Percentiles rank a stretch among this genome's conserved stretches.
phyloP scores from a whole-genome alignment of 2,329 filamentous ascomycete genomes.

The Berkeleyomyces basicola region DNA sequence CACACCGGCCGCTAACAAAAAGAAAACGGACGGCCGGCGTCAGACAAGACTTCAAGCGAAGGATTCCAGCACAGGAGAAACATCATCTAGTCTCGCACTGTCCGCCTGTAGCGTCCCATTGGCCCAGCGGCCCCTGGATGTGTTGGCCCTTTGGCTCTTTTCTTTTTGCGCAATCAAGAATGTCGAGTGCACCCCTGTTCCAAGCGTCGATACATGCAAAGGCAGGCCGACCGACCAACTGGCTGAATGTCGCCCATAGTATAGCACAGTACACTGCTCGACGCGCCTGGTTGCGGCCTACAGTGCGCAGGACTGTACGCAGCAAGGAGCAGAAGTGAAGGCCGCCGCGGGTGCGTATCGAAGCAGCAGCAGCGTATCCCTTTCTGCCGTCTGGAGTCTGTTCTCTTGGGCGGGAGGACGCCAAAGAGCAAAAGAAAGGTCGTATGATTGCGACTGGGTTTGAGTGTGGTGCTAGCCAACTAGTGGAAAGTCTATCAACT shows the following conservation, averaged over 20 bases:
- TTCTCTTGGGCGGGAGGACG: neutral
- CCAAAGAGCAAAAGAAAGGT: neutral
- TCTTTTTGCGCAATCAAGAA: neutral
- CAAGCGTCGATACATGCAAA: no score
- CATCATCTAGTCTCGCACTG: neutral
- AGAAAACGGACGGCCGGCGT: neutral
- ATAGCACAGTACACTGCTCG: neutral
- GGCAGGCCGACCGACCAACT: no score
- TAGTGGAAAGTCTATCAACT: neutral
- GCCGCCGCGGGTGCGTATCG: neutral
- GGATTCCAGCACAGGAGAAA: neutral
- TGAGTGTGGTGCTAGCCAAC: neutral
- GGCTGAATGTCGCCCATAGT: neutral
- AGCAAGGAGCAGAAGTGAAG: no score
- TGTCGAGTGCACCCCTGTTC: no score
- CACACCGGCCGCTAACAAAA: neutral
- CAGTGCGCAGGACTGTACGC: neutral
- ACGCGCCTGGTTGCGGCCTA: neutral
- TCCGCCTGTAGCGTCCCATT: neutral
- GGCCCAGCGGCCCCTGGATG: neutral
- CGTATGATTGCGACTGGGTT: neutral
- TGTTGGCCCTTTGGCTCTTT: neutral
- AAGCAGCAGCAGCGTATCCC: neutral
- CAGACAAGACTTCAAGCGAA: neutral
- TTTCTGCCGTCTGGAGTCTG: no score